phyloP scores from a whole-genome alignment of 2,329 filamentous ascomycete genomes.

The Capronia epimyces region DNA sequence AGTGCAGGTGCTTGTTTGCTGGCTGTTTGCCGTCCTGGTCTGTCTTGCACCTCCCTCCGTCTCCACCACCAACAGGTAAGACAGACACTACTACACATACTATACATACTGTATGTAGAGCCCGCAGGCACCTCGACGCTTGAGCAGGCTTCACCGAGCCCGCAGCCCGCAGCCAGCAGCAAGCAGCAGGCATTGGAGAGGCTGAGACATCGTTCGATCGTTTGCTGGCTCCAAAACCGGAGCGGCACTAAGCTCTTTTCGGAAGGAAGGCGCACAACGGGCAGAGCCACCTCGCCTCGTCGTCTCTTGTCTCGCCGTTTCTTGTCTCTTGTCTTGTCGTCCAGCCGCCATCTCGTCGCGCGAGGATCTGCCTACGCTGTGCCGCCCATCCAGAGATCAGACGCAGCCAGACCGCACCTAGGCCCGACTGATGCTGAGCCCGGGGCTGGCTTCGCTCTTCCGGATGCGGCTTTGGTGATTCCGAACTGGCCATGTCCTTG shows the following conservation, averaged over 20 bases:
- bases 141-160: too few relatives aligned
- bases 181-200: too few relatives aligned
- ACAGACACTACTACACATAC: too few relatives aligned
- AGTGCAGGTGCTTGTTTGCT: too few relatives aligned
- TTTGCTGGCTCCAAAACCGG: conserved; percentile 1
- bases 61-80: not conserved
- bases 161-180: too few relatives aligned
- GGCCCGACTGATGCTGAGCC: too few relatives aligned
- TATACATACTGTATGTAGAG: too few relatives aligned
- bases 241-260: not conserved
- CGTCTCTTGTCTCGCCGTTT: not conserved
- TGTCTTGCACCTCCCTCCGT: not conserved
- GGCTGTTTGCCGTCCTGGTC: not conserved
- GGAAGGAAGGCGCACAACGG: conserved; percentile 5
- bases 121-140: too few relatives aligned
- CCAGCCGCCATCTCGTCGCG: too few relatives aligned
- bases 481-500: conserved; percentile 13
- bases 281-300: not conserved
- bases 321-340: not conserved
- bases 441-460: not conserved
- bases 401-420: too few relatives aligned
- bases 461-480: not conserved
- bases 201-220: not conserved
- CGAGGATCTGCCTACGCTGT: too few relatives aligned
- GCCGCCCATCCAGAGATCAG: too few relatives aligned